Evolutionary conservation across 2,329 filamentous ascomycete genomes (phyloP), one percentile per base, ranked within the genome.

Genomic region (Drechslera avenae): DNA sequence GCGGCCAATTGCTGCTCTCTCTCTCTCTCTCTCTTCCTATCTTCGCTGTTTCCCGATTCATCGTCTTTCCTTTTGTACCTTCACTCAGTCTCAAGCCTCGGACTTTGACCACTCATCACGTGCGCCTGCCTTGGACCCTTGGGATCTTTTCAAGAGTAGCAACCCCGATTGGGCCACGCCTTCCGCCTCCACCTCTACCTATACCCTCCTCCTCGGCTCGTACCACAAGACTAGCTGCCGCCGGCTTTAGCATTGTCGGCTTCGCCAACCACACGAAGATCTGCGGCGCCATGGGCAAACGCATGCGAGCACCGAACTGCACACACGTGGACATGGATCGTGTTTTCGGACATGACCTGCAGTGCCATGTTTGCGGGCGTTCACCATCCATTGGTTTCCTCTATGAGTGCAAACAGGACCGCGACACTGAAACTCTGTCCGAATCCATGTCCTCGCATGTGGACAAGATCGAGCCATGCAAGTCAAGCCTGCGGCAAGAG

Each of bases 371-470:
- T 18, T 94, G 90, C 62, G 75, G 75, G 32, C 73, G 75, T 33
- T 70, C 72, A 1, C 82, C 86, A 0, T 73, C 78, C 13, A 78
- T 86, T 45, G 88, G 88, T 19, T 94, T 87, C 83, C 74, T 94
- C 17, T 94, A 90, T 70, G 78, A 81, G 52, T 94, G 90, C 71
- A 82, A 80, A 10, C 83, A 89, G 67, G 88, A 91, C 21, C 44
- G 43, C 14, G 50, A 54, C 30, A 16, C 39, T 10, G 39, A 39
- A n/a, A 52, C 56, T 14, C 53, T 60, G 2, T 49, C 46, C 23
- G 23, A 49, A 12, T 40, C 54, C 5, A 14, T 60, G 16, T 26
- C 28, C 3, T 19, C 14, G 8, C 12, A 52, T 5, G 39, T 39
- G 2, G 46, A 50, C 8, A 39, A 31, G 0, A 28, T 39, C 13